Evolutionary conservation across 106 monocot species (phyloP).

Genomic region (Dendrobium nobile): DNA sequence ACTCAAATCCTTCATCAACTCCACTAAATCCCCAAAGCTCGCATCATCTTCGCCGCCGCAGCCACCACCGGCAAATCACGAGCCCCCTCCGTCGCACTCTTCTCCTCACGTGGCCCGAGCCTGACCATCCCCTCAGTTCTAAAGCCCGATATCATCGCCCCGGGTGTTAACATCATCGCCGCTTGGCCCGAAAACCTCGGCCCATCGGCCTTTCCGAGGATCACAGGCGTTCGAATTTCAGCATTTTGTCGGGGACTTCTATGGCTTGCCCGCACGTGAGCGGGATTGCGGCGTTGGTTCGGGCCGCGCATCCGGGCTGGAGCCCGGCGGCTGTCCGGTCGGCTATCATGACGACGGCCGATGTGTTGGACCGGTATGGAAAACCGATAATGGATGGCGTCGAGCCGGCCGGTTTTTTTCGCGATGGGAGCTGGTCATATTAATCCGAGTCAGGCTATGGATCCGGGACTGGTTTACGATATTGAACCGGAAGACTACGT

Average conservation of each 20-base stretch:
- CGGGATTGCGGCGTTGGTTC: constrained; percentile 53
- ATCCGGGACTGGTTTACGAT: constrained; percentile 81
- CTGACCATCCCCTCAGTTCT: constrained; percentile 53
- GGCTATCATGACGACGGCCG: constrained; percentile 80
- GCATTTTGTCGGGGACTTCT: constrained; percentile 76
- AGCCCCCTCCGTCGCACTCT: constrained; percentile 60
- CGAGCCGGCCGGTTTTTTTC: constrained; percentile 27
- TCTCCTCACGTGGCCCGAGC: constrained; percentile 81
- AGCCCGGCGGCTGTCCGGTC: constrained; percentile 70
- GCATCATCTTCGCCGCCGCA: constrained; percentile 51
- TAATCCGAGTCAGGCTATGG: constrained; percentile 48
- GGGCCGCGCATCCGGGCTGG: constrained; percentile 56
- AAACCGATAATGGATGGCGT: constrained; percentile 66
- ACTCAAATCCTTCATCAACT: constrained; percentile 62
- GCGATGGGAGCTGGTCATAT: constrained; percentile 72
- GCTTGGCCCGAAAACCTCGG: constrained; percentile 72
- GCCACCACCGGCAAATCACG: constrained; percentile 31
- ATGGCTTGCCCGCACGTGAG: constrained; percentile 88
- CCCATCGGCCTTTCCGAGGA: constrained; percentile 59
- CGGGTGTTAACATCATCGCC: constrained; percentile 88
- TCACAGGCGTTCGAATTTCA: constrained; percentile 47
- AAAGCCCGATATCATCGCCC: constrained; percentile 75
- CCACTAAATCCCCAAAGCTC: constrained; percentile 36
- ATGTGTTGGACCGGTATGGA: constrained; percentile 46
- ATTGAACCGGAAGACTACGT: constrained; percentile 65